phyloP scores from a whole-genome alignment of 257 asterid species.

The Galeopsis tetrahit region DNA sequence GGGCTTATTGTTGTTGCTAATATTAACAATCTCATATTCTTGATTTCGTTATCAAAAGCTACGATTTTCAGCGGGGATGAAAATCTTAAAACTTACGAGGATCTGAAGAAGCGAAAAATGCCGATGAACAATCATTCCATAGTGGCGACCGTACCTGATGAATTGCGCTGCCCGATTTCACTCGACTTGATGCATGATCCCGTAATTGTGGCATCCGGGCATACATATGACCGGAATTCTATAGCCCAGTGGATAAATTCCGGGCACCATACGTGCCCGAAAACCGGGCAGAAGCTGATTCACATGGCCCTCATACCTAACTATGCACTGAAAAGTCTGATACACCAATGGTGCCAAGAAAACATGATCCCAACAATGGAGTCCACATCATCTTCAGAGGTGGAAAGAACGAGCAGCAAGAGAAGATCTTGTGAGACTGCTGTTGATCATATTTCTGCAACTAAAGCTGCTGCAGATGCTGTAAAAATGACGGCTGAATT shows the following conservation, averaged over 20 bases:
- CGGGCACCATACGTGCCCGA: slow-evolving; percentile 87
- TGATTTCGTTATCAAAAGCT: slow-evolving; percentile 57
- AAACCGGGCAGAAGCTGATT: slow-evolving; percentile 81
- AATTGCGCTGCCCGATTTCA: slow-evolving; percentile 79
- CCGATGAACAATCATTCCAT: slow-evolving; percentile 41
- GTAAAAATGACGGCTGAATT: slow-evolving; percentile 82
- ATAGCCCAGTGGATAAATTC: slow-evolving; percentile 89
- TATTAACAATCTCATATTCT: slow-evolving; percentile 68
- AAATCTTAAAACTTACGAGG: slow-evolving; percentile 36
- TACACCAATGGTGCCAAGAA: slow-evolving; percentile 82
- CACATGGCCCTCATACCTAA: slow-evolving; percentile 91
- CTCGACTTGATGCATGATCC: slow-evolving; percentile 89
- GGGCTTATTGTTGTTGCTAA: slow-evolving; percentile 72
- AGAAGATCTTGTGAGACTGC: slow-evolving; percentile 50
- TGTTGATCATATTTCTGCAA: slow-evolving; percentile 72
- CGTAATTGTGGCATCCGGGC: slow-evolving; percentile 85
- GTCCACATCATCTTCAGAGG: slow-evolving; percentile 50
- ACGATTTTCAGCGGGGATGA: slow-evolving; percentile 44
- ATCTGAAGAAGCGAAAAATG: slow-evolving; percentile 48
- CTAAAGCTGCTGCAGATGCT: slow-evolving; percentile 70
- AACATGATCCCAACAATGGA: slow-evolving; percentile 57
- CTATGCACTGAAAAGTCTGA: slow-evolving; percentile 67
- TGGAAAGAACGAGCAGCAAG: slow-evolving; percentile 49
- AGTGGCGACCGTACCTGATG: slow-evolving; percentile 62
- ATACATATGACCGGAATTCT: slow-evolving; percentile 76